Evolutionary conservation across 345 rosid genomes (phyloP), one percentile per base, ranked within the genome.

Genomic region (Populus deltoides): DNA sequence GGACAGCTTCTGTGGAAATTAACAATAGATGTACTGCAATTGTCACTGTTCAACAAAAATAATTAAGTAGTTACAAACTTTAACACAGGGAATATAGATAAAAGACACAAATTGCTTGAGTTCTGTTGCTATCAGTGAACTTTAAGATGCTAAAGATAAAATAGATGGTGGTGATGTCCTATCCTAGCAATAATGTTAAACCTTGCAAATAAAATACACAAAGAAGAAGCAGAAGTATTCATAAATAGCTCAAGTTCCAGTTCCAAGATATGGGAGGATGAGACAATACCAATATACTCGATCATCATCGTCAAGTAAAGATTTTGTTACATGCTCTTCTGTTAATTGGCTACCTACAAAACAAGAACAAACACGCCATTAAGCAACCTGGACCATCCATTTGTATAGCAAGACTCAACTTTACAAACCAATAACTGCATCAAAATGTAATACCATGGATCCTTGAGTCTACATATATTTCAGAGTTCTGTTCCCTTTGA

Each of bases 21-120:
- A 75, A 87, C 85, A 66, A 87, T 87, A 51, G 90, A 86, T 17
- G 91, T 89, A 47, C 55, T 87, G 85, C 91, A 89, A 72, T 85
- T 89, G 77, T 89, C 87, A 82, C 91, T 89, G 88, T 81, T 66
- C 24, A 71, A 79, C 36, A 71, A 82, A 65, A 33, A 78, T 8
- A 74, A 53, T 51, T 38, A 43, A 68, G 25, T 53, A 47, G 78
- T 79, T 43, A 85, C 49, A 75, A 75, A 63, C 27, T 20, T 20
- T 66, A 39, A 63, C 36, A 68, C 27, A 55, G 43, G 51, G 3
- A 62, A 47, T 57, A 13, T 76, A 17, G 75, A 36, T 31, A 51
- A 18, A 18, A 49, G 51, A 13, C 51, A 47, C 51, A 15, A 13
- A 47, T 13, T 47, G 51, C 51, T 47, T 47, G 51, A 47, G 51